Conservation (phyloP, 129 eudicot genomes). For the Erigeron canadensis region DNA sequence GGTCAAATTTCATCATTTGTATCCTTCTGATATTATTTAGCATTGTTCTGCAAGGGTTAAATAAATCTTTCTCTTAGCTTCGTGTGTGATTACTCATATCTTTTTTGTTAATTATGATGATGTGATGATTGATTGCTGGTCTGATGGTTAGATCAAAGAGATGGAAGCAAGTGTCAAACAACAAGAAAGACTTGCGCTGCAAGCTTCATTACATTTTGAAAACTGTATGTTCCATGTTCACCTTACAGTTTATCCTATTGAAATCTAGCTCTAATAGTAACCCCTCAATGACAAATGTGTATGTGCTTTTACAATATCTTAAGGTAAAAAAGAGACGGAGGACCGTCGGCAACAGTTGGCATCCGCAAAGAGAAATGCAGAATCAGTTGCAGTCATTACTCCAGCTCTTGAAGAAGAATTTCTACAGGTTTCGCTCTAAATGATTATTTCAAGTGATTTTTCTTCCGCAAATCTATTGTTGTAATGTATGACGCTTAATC, state of each 20-base stretch:
- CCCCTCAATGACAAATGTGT: neutral
- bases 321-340: slow-evolving; percentile 63
- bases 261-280: neutral
- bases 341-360: slow-evolving; percentile 45
- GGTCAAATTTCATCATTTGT: slow-evolving; percentile 1
- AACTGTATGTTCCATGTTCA: slow-evolving; percentile 46
- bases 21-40: neutral
- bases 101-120: neutral
- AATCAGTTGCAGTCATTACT: slow-evolving; percentile 63
- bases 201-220: slow-evolving; percentile 61
- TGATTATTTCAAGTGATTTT: neutral
- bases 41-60: neutral
- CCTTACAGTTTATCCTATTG: neutral
- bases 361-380: slow-evolving; percentile 74
- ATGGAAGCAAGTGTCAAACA: slow-evolving; percentile 69
- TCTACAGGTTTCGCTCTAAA: slow-evolving; percentile 53
- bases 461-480: neutral
- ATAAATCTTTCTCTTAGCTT: slow-evolving; percentile 3
- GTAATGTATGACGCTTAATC: neutral
- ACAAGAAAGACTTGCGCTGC: slow-evolving; percentile 71
- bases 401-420: slow-evolving; percentile 64
- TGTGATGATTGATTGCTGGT: slow-evolving; percentile 10
- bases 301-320: neutral
- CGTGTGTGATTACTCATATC: slow-evolving; percentile 18
- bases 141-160: slow-evolving; percentile 61